phyloP scores from a whole-genome alignment of 306 rosid species.

The Lagenaria siceraria region DNA sequence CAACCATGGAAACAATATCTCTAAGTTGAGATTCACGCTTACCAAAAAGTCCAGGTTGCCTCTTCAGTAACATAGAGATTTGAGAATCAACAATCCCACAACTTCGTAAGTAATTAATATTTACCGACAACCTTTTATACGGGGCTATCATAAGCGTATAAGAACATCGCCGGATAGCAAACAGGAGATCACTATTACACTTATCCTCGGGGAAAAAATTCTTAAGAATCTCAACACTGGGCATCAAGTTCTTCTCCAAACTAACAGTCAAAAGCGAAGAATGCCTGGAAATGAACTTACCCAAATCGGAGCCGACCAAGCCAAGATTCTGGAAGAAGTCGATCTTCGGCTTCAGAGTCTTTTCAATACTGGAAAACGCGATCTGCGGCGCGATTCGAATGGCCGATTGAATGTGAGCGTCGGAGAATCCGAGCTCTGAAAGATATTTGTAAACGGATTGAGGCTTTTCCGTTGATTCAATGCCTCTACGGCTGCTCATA shows the following conservation, averaged over 20 bases:
- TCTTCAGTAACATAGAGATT: slow-evolving; percentile 27
- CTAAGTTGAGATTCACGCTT: slow-evolving; percentile 15
- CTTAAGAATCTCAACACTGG: slow-evolving; percentile 31
- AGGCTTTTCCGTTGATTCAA: slow-evolving; percentile 16
- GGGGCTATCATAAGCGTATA: slow-evolving; percentile 9
- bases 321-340: slow-evolving; percentile 35
- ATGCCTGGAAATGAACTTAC: slow-evolving; percentile 18
- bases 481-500: slow-evolving; percentile 3
- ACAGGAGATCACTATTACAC: slow-evolving; percentile 15
- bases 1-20: slow-evolving; percentile 21
- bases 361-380: slow-evolving; percentile 25
- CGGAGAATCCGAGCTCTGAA: slow-evolving; percentile 28
- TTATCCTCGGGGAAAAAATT: slow-evolving; percentile 9
- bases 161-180: slow-evolving; percentile 14
- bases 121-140: slow-evolving; percentile 9
- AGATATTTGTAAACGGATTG: slow-evolving; percentile 23
- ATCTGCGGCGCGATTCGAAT: slow-evolving; percentile 16
- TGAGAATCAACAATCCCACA: slow-evolving; percentile 40
- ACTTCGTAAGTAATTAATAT: slow-evolving; percentile 27
- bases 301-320: slow-evolving; percentile 19
- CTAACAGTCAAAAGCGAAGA: slow-evolving; percentile 27
- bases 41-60: slow-evolving; percentile 20
- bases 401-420: slow-evolving; percentile 18
- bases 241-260: slow-evolving; percentile 30
- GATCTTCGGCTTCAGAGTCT: slow-evolving; percentile 39